phyloP scores from a whole-genome alignment of 23 red algal genomes.

The Gracilaria vermiculophylla region DNA sequence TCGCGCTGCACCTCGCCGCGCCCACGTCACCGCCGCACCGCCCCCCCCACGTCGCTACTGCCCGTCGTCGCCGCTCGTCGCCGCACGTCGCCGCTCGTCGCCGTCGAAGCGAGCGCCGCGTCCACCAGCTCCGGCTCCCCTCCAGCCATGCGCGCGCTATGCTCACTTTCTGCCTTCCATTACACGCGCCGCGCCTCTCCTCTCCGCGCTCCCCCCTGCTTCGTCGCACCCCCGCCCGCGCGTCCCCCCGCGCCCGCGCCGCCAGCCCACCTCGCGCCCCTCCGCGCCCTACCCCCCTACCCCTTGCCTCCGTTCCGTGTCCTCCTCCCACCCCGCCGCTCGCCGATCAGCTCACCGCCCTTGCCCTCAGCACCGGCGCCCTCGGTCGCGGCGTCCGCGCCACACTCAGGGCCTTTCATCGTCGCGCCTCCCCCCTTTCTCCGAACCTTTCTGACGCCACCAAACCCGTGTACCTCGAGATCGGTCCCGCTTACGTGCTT shows the following conservation, averaged over 20 bases:
- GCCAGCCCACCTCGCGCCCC: not conserved
- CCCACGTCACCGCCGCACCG: no score
- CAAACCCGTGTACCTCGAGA: conserved; percentile 52
- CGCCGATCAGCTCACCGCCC: not conserved
- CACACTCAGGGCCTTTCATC: conserved; percentile 49
- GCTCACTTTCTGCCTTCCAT: not conserved
- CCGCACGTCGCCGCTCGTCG: not conserved
- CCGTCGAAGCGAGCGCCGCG: not conserved
- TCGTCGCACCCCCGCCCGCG: not conserved
- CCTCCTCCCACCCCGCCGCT: not conserved
- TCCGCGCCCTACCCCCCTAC: not conserved
- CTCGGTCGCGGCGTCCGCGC: conserved; percentile 62
- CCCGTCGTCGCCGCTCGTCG: not conserved
- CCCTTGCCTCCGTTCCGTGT: not conserved
- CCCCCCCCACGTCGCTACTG: no score
- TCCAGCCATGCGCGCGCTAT: not conserved
- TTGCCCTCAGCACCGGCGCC: not conserved
- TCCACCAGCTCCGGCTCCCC: not conserved
- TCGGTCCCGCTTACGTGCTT: conserved; percentile 70
- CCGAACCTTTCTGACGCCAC: not conserved
- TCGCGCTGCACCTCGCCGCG: no score
- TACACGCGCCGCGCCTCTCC: not conserved
- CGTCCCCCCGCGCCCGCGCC: not conserved
- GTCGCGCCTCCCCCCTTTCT: conserved; percentile 9
- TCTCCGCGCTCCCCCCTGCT: not conserved